Evolutionary conservation across 306 rosid species (phyloP).

Genomic region (Comarum palustre): DNA sequence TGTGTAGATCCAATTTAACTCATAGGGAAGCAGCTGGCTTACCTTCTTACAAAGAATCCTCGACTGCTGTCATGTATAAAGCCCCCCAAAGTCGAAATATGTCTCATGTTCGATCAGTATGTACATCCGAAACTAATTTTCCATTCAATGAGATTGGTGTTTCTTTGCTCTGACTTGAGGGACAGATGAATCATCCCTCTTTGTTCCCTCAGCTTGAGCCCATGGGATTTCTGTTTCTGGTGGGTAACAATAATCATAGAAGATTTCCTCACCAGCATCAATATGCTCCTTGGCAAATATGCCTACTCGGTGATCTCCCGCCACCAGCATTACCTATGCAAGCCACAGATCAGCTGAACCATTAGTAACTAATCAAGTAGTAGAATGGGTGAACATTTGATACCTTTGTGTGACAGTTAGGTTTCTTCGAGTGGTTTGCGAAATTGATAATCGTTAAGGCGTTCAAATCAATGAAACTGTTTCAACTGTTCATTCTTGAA

Average conservation of each 20-base stretch:
- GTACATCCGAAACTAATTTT: constrained; percentile 29
- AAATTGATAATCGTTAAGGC: no score
- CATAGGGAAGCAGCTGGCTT: not conserved
- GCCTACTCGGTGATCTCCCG: constrained; percentile 97
- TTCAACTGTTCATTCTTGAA: no score
- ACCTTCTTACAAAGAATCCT: constrained; percentile 8
- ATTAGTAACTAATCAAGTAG: constrained; percentile 16
- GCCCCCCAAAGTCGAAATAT: constrained; percentile 3
- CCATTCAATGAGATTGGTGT: constrained; percentile 84
- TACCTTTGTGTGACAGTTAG: constrained; percentile 95
- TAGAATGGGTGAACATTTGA: constrained; percentile 12
- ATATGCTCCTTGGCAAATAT: constrained; percentile 93
- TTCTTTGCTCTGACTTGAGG: constrained; percentile 92
- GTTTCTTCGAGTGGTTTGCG: constrained; percentile 93
- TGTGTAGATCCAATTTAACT: constrained; percentile 6
- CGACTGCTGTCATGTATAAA: constrained; percentile 15
- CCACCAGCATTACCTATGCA: constrained; percentile 83
- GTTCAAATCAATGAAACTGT: no score
- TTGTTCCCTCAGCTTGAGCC: constrained; percentile 90
- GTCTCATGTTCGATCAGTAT: constrained; percentile 4
- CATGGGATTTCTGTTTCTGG: constrained; percentile 87
- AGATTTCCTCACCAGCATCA: constrained; percentile 88
- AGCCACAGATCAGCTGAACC: constrained; percentile 26
- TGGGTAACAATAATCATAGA: constrained; percentile 90
- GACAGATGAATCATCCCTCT: constrained; percentile 71